Evolutionary conservation across 1,139 yeast species (phyloP).

Genomic region (Suhomyces terraborum): DNA sequence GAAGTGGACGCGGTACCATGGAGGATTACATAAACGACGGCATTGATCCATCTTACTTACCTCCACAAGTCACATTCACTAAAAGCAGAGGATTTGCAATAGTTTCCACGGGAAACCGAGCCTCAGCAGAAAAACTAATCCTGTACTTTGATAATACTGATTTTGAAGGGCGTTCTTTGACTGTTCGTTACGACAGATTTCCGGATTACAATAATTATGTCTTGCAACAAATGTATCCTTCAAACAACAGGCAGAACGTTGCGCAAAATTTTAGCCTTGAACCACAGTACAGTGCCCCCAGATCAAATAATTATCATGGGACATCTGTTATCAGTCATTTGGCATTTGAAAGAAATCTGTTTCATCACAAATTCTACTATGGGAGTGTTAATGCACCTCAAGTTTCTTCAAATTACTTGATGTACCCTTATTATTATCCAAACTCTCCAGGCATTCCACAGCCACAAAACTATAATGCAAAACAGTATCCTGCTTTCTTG

Average conservation of each 20-base stretch:
- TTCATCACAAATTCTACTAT: slow-evolving; percentile 27
- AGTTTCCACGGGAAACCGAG: slow-evolving; percentile 52
- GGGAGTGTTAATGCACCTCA: neutral
- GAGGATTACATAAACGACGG: neutral
- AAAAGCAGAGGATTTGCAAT: slow-evolving; percentile 65
- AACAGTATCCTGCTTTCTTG: slow-evolving; percentile 1
- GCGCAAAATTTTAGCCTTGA: neutral
- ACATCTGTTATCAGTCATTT: slow-evolving; percentile 21
- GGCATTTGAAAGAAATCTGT: slow-evolving; percentile 40
- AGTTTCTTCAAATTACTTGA: slow-evolving; percentile 6
- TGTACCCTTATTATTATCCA: slow-evolving; percentile 8
- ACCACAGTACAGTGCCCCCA: neutral
- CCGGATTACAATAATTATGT: slow-evolving; percentile 44
- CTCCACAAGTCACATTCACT: slow-evolving; percentile 10
- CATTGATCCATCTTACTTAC: slow-evolving; percentile 1
- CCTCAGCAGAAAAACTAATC: slow-evolving; percentile 55
- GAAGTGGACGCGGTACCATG: neutral
- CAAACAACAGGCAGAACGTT: neutral
- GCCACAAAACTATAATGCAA: neutral
- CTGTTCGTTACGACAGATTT: slow-evolving; percentile 59
- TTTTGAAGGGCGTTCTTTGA: slow-evolving; percentile 60
- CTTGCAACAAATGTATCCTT: slow-evolving; percentile 32
- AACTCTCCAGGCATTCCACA: slow-evolving; percentile 1
- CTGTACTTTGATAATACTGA: slow-evolving; percentile 48
- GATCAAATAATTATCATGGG: slow-evolving; percentile 12